Percentiles rank a stretch among this genome's conserved stretches.
Evolutionary conservation across 2,329 filamentous ascomycete species (phyloP).

Genomic region (Exophiala oligosperma): DNA sequence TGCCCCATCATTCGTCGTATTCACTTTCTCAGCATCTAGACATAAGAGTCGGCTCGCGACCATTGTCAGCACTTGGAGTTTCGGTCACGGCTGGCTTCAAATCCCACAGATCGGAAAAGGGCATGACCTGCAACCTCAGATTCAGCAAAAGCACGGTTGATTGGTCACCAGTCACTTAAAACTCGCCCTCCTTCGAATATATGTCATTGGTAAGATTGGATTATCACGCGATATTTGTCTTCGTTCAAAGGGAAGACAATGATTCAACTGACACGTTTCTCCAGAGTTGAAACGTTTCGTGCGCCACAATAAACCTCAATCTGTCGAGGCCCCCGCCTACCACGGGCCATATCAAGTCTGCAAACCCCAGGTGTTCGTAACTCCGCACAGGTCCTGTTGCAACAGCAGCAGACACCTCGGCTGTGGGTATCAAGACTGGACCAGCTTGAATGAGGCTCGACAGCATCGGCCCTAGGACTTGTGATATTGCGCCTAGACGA

Average conservation of each 20-base stretch:
- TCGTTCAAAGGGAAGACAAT: slow-evolving; percentile 9
- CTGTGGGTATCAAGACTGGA: background rate
- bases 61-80: background rate
- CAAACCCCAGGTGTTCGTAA: background rate
- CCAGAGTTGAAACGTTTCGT: slow-evolving; percentile 9
- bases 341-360: background rate
- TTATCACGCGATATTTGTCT: background rate
- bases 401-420: too few species aligned
- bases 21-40: too few species aligned
- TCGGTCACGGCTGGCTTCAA: too few species aligned
- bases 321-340: background rate
- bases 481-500: background rate
- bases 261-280: background rate
- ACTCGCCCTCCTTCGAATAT: slow-evolving; percentile 11
- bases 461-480: background rate
- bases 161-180: slow-evolving; percentile 5
- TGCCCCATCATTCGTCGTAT: too few species aligned
- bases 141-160: background rate
- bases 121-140: background rate
- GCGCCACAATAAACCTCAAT: slow-evolving; percentile 1
- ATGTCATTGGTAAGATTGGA: slow-evolving; percentile 14
- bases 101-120: too few species aligned
- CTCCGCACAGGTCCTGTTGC: background rate
- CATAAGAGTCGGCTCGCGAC: background rate
- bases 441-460: slow-evolving; percentile 11